These are phyloP conservation scores for Houttuynia cordata DNA, from an alignment of 164 flowering plant species.

Conservation along the genomic window DNA sequence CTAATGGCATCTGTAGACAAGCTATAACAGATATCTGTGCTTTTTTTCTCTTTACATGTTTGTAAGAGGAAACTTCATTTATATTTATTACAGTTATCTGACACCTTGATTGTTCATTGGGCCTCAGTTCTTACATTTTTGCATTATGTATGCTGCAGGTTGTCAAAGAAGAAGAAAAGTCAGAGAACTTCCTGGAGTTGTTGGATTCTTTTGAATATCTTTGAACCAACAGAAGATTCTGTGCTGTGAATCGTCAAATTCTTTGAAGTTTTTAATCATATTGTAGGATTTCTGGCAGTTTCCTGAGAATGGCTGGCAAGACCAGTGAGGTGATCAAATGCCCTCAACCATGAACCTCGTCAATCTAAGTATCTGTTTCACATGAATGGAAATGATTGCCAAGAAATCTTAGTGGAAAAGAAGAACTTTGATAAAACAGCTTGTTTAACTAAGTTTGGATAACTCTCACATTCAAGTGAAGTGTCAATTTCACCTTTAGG, in stretches of 20 bases:
- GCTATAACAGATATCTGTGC: no score
- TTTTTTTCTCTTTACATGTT: no score
- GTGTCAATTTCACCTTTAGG: no score
- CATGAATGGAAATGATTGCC: no score
- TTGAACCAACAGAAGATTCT: slow-evolving; percentile 1
- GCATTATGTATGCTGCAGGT: slow-evolving; percentile 10
- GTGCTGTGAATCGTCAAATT: background rate
- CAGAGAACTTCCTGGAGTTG: slow-evolving; percentile 17
- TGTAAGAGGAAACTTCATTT: no score
- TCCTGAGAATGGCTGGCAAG: slow-evolving; percentile 11
- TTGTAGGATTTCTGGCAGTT: slow-evolving; percentile 4
- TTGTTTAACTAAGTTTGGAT: no score
- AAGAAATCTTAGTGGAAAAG: no score
- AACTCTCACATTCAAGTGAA: no score
- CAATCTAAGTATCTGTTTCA: background rate
- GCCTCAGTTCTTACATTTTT: background rate
- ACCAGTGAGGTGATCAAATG: slow-evolving; percentile 10
- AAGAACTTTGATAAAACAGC: no score
- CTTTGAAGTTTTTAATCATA: background rate
- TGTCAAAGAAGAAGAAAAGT: slow-evolving; percentile 19
- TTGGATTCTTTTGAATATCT: slow-evolving; percentile 11
- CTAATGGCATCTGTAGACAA: no score
- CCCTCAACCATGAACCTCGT: background rate
- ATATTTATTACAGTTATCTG: background rate
- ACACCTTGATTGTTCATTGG: no score